A percentile compares a stretch with the other conserved stretches of the same genome.
Evolutionary conservation across 371 early-diverging fungal species (phyloP).

Genomic region (Fennellomyces sp.): DNA sequence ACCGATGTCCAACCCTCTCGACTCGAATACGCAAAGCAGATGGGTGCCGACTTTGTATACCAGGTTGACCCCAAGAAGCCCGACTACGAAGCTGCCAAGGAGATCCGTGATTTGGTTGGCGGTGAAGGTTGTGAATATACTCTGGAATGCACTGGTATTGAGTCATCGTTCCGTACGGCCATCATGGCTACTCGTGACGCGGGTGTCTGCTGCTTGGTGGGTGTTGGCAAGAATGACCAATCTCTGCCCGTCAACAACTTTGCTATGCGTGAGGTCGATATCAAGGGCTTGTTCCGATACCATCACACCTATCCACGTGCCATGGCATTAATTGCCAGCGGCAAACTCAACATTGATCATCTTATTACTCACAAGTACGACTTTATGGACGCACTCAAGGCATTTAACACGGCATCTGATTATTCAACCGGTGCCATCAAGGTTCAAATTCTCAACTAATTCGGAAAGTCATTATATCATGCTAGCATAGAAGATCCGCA

Average conservation of each 20-base stretch:
- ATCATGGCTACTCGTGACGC: slow-evolving; percentile 30
- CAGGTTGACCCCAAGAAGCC: slow-evolving; percentile 32
- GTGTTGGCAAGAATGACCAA: slow-evolving; percentile 51
- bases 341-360: slow-evolving; percentile 39
- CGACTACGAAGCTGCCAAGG: slow-evolving; percentile 18
- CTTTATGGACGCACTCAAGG: slow-evolving; percentile 43
- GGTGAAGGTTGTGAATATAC: slow-evolving; percentile 27
- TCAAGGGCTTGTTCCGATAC: slow-evolving; percentile 42
- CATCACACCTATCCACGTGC: slow-evolving; percentile 53
- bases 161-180: slow-evolving; percentile 45
- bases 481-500: background rate
- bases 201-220: slow-evolving; percentile 45
- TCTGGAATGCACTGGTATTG: slow-evolving; percentile 52
- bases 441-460: slow-evolving; percentile 46
- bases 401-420: slow-evolving; percentile 43
- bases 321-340: slow-evolving; percentile 38
- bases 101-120: slow-evolving; percentile 25
- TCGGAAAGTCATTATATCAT: background rate
- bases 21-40: slow-evolving; percentile 38
- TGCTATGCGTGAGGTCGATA: slow-evolving; percentile 53
- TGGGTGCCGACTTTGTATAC: slow-evolving; percentile 41
- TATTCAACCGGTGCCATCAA: slow-evolving; percentile 43
- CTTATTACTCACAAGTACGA: slow-evolving; percentile 39
- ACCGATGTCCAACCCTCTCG: slow-evolving; percentile 45
- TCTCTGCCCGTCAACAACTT: slow-evolving; percentile 48